Base-by-base conservation (phyloP, 2,329 filamentous ascomycete species). In the Colletotrichum karsti region DNA sequence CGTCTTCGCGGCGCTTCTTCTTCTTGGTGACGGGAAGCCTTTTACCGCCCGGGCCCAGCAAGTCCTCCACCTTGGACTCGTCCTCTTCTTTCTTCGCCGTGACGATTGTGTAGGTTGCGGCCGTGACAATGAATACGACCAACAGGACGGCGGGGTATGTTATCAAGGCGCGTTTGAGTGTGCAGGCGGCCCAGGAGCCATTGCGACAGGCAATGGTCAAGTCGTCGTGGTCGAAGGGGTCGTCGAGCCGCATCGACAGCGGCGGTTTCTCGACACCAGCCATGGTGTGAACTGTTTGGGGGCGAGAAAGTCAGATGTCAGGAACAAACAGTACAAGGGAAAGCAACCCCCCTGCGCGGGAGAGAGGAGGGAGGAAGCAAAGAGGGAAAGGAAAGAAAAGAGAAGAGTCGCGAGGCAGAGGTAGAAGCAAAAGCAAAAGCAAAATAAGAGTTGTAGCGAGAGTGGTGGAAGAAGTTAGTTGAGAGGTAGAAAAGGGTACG, bases 11-110 rank as follows among this genome's bases (percentile, higher is more conserved):
- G 77, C 86, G 78, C 80, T 84, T 81, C 77, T 83, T 83, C 65
- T 83, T 89, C 76, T 90, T 92, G 67, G 85, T 88, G 55, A 84
- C 77, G n/a, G 94, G 94, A 60, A 98, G 84, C 35, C 94, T 94
- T 78, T 97, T 95, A 72, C 95, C 95, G 63, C 93, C 95, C 1
- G 95, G 94, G n/a, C 95, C 95, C 59, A 86, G 90, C 71, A 88
- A 79, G 33, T 79, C 83, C 58, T 79, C 77, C 22, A 83, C 76
- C 37, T 82, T 75, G 70, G 84, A 81, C 4, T 59, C 69, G 39
- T 86, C 69, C 39, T 86, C 85, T 64, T 84, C 82, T 59, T 82
- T 85, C 71, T 82, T 83, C 30, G 85, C 82, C 63, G 82, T 84
- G 75, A 84, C 78, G 44, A 89, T 81, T 74, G 85, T 88, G 76